Conservation (phyloP, 176 grass and related monocot species). For the Aegilops tauschii region DNA sequence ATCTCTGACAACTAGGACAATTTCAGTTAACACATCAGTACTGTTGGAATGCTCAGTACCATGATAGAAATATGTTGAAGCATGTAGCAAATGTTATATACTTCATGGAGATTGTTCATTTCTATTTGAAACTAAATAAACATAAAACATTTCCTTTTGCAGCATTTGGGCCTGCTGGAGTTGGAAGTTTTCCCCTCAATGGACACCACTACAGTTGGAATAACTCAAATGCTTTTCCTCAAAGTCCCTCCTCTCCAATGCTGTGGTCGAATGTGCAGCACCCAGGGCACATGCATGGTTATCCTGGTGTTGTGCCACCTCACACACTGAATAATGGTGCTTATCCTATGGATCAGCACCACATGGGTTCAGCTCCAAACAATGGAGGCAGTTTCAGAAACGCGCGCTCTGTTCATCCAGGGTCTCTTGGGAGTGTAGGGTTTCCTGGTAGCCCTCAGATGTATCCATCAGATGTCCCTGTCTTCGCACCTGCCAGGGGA, state of each 20-base stretch:
- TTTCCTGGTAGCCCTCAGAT: conserved; percentile 55
- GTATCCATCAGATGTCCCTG: conserved; percentile 45
- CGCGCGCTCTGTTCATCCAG: conserved; percentile 42
- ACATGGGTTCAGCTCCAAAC: conserved; percentile 58
- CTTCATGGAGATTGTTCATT: neutral
- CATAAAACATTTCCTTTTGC: neutral
- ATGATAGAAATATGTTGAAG: neutral
- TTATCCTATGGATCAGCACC: conserved; percentile 56
- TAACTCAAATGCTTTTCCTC: conserved; percentile 50
- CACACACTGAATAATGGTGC: conserved; percentile 35
- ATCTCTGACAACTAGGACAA: too few relatives aligned
- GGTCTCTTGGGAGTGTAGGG: conserved; percentile 48
- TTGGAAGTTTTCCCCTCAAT: conserved; percentile 57
- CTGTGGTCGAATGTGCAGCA: conserved; percentile 56
- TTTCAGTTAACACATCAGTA: too few relatives aligned
- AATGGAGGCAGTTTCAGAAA: conserved; percentile 35
- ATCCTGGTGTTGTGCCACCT: conserved; percentile 40
- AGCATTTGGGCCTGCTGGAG: conserved; percentile 47
- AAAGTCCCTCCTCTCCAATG: conserved; percentile 45
- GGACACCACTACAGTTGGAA: conserved; percentile 50
- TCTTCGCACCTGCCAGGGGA: conserved; percentile 42
- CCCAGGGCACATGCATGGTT: conserved; percentile 46
- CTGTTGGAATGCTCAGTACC: neutral
- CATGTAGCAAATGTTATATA: neutral
- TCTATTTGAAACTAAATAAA: conserved; percentile 2